phyloP scores from a whole-genome alignment of 2,329 filamentous ascomycete genomes.

The Grosmannia clavigera region DNA sequence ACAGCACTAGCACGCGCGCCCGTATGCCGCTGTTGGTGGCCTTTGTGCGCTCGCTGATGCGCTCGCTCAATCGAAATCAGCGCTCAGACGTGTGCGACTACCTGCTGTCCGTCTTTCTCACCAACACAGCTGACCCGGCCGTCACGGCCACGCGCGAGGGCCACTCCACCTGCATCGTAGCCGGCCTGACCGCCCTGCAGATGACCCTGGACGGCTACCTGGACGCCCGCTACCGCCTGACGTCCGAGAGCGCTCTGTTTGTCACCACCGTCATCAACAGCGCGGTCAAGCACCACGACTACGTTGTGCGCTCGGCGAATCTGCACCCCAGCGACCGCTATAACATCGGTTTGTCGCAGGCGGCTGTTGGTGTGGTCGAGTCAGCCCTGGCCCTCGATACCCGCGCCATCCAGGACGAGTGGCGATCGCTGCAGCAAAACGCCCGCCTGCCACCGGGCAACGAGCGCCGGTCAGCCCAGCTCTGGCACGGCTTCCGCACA shows the following conservation, averaged over 20 bases:
- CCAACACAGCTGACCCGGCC: slow-evolving; percentile 14
- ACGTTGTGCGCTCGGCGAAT: slow-evolving; percentile 44
- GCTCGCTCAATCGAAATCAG: slow-evolving; percentile 56
- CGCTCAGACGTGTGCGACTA: slow-evolving; percentile 69
- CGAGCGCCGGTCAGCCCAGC: slow-evolving; percentile 56
- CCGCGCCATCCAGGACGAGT: slow-evolving; percentile 56
- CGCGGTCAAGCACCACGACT: slow-evolving; percentile 47
- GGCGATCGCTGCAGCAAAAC: slow-evolving; percentile 48
- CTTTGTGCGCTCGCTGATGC: slow-evolving; percentile 69
- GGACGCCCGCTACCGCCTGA: slow-evolving; percentile 29
- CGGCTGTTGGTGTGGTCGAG: slow-evolving; percentile 53
- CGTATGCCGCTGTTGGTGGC: slow-evolving; percentile 44
- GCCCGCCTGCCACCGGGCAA: slow-evolving; percentile 51
- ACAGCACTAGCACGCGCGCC: background rate
- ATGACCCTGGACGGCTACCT: slow-evolving; percentile 44
- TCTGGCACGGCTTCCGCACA: slow-evolving; percentile 68
- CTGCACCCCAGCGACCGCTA: slow-evolving; percentile 30
- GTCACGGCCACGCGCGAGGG: slow-evolving; percentile 45
- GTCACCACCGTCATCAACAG: slow-evolving; percentile 55
- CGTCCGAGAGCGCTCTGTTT: slow-evolving; percentile 32
- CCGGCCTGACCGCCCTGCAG: slow-evolving; percentile 48
- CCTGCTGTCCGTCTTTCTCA: slow-evolving; percentile 62
- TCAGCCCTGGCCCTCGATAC: slow-evolving; percentile 59
- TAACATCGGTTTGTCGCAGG: slow-evolving; percentile 37
- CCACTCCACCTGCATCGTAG: slow-evolving; percentile 48